Conservation (phyloP, 805 yeast genomes). For the Metschnikowia baotianmanensis region DNA sequence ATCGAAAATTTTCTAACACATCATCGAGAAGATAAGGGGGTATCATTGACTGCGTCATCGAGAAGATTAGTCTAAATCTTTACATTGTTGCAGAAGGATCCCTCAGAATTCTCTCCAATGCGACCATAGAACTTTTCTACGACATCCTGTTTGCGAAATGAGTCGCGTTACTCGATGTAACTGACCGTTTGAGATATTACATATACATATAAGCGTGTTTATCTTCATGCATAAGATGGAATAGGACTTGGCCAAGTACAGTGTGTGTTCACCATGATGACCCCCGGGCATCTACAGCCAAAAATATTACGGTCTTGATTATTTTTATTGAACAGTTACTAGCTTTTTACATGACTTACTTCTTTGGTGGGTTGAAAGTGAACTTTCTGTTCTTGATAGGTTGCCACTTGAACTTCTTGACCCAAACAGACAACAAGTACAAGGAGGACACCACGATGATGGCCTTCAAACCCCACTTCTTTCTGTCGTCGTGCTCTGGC, state of each 20-base stretch:
- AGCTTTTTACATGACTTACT: conserved; percentile 23
- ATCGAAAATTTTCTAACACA: no score
- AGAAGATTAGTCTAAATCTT: no score
- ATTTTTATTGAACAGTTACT: conserved; percentile 10
- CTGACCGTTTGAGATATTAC: no score
- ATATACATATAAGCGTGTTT: neutral
- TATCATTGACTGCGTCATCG: no score
- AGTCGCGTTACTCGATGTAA: no score
- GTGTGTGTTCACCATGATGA: no score
- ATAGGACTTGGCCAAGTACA: no score
- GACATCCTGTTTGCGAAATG: no score
- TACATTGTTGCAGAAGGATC: no score
- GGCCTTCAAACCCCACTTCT: conserved; percentile 94
- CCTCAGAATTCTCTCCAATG: no score
- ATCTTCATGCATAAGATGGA: neutral
- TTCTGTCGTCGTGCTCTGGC: conserved; percentile 98
- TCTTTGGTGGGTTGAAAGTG: conserved; percentile 88
- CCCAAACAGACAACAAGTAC: conserved; percentile 82
- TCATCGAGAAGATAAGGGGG: no score
- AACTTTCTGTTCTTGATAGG: conserved; percentile 93
- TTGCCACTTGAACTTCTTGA: conserved; percentile 98
- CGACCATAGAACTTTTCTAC: no score
- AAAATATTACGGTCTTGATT: conserved; percentile 1
- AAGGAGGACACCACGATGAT: conserved; percentile 73
- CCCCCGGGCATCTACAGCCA: neutral